phyloP scores from a whole-genome alignment of 495 filamentous ascomycete species.

The Hypoxylon lienhwacheense region DNA sequence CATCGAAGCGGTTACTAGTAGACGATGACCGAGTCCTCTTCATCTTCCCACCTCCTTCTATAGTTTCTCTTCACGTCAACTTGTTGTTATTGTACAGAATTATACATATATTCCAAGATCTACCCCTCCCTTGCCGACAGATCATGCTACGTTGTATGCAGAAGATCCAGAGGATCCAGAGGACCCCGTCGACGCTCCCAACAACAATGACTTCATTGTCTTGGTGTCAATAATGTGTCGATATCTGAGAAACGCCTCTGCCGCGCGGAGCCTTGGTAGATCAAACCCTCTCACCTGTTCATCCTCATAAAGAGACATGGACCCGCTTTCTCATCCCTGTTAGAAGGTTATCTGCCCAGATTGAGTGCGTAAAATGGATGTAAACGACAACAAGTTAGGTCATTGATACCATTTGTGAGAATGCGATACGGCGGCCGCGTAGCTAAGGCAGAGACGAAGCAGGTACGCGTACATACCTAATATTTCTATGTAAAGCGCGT shows the following conservation, averaged over 20 bases:
- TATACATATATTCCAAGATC: constrained; percentile 32
- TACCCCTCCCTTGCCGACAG: constrained; percentile 36
- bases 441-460: constrained; percentile 2
- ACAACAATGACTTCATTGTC: constrained; percentile 28
- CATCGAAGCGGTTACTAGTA: constrained; percentile 30
- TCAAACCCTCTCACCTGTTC: background rate
- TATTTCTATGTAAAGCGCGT: constrained; percentile 23
- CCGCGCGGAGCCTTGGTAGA: constrained; percentile 3
- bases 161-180: too few relatives aligned
- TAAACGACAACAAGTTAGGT: background rate
- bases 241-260: constrained; percentile 22
- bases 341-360: background rate
- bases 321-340: background rate
- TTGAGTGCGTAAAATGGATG: background rate
- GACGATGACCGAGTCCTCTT: constrained; percentile 6
- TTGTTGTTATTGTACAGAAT: constrained; percentile 16
- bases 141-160: constrained; percentile 36
- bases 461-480: constrained; percentile 6
- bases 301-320: background rate
- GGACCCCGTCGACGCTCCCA: background rate
- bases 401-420: constrained; percentile 2
- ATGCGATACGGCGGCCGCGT: constrained; percentile 3
- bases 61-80: constrained; percentile 14
- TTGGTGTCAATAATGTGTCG: background rate
- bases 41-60: constrained; percentile 7